These are phyloP conservation scores for Cercospora nicotianae DNA, from an alignment of 2,329 filamentous ascomycete species.

Conservation along the genomic window DNA sequence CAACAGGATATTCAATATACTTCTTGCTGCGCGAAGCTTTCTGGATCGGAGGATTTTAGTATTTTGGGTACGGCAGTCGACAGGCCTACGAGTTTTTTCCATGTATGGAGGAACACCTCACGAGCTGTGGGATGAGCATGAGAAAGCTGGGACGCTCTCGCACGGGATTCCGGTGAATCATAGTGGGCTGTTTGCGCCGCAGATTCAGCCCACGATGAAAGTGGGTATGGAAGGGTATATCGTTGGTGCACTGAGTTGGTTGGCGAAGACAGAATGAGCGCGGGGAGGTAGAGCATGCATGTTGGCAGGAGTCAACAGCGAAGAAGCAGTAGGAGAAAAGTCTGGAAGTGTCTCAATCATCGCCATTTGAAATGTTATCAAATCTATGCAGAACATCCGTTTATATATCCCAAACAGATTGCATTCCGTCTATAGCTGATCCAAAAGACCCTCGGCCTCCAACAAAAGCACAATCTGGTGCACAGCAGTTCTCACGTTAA, in stretches of 20 bases:
- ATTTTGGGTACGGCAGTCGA: constrained; percentile 54
- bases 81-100: constrained; percentile 57
- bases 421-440: constrained; percentile 52
- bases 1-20: constrained; percentile 36
- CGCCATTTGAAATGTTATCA: not conserved
- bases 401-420: not conserved
- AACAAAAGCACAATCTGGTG: constrained; percentile 95
- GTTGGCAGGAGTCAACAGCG: not conserved
- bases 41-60: constrained; percentile 60
- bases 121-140: constrained; percentile 52
- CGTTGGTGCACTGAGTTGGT: constrained; percentile 39
- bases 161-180: constrained; percentile 60
- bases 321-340: not conserved
- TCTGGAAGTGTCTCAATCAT: not conserved
- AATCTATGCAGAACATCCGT: not conserved
- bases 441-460: constrained; percentile 84
- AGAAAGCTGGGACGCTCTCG: constrained; percentile 47
- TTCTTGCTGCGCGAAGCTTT: constrained; percentile 44
- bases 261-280: constrained; percentile 25
- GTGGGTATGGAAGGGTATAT: constrained; percentile 48
- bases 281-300: constrained; percentile 8
- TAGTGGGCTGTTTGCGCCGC: constrained; percentile 59
- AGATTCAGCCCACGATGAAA: constrained; percentile 59
- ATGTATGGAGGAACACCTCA: constrained; percentile 56
- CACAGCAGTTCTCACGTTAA: constrained; percentile 85